Conservation (phyloP, 805 yeast species). For the Candida ascalaphidarum region DNA sequence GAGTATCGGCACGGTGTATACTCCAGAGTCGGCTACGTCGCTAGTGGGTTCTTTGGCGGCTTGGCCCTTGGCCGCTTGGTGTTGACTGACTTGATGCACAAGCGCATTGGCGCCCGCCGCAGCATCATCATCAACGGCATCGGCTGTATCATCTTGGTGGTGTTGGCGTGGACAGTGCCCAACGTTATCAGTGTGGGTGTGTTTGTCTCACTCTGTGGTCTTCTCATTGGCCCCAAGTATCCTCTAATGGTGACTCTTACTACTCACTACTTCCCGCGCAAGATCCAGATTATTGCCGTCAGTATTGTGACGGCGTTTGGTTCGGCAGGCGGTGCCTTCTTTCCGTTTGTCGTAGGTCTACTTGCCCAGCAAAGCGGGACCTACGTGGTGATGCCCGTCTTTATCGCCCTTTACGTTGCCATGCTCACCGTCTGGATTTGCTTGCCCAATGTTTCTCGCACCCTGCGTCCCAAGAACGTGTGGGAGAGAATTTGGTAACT, state of each 20-base stretch:
- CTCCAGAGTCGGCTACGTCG: conserved; percentile 48
- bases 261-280: no score
- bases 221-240: conserved; percentile 61
- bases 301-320: conserved; percentile 50
- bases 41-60: conserved; percentile 69
- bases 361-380: conserved; percentile 38
- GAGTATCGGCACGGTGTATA: conserved; percentile 43
- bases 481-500: conserved; percentile 14
- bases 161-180: conserved; percentile 43
- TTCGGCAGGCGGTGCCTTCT: conserved; percentile 48
- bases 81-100: conserved; percentile 33
- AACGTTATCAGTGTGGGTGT: conserved; percentile 37
- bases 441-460: conserved; percentile 26
- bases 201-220: conserved; percentile 42
- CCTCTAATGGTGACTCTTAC: conserved; percentile 22
- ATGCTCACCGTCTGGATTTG: conserved; percentile 32
- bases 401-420: conserved; percentile 24
- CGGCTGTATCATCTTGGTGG: conserved; percentile 26
- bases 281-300: conserved; percentile 41
- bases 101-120: conserved; percentile 35
- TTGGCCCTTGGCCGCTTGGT: conserved; percentile 54
- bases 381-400: conserved; percentile 41
- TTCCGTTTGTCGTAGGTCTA: conserved; percentile 46
- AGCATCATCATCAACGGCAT: conserved; percentile 27
- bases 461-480: conserved; percentile 1